Base-by-base conservation (phyloP, 306 rosid genomes). In the Mimosa pudica region DNA sequence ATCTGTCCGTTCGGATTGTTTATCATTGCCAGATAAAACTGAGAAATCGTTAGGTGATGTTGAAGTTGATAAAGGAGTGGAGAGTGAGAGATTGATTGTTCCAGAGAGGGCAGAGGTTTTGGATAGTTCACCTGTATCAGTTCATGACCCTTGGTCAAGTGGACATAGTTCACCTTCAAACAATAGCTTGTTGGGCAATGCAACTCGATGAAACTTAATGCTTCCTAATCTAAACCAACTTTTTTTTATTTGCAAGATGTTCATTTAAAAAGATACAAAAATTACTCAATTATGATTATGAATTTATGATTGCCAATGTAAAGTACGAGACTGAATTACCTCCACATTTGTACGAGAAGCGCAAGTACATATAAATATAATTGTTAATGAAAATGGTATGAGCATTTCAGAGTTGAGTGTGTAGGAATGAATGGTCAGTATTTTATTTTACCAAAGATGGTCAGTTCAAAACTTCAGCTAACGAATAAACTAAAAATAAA, bases 91-190 rank as follows among this genome's bases (percentile, higher is more conserved):
- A 81, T 79, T 86, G 87, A 79, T 85, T 17, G 86, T 81, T 82
- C 77, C 90, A 2, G 87, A 79, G 49, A 85, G 77, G 75, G 49
- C 68, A 0, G 88, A 86, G 78, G 87, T 86, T 74, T 83, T 81
- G 65, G 97, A 96, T 65, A 81, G 81, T 84, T 95, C 99, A 49
- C 98, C 99, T 74, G 94, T 91, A 55, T 96, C 96, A 11, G 93
- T 96, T 42, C 96, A 93, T 3, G 94, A 91, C 77, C 96, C 93
- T 74, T 96, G 99, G 99, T 86, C 91, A 10, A 96, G 98, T 87
- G 93, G 87, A 78, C 93, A 85, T 9, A 93, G 99, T 89, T 93
- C 99, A 57, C 97, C 98, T 81, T 93, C 99, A 79, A 55, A 96
- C 70, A 96, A 88, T 82, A 91, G 96, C 86, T 88, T 96, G 83